Conservation (phyloP, 2,329 filamentous ascomycete species). For the Aspergillus vadensis region DNA sequence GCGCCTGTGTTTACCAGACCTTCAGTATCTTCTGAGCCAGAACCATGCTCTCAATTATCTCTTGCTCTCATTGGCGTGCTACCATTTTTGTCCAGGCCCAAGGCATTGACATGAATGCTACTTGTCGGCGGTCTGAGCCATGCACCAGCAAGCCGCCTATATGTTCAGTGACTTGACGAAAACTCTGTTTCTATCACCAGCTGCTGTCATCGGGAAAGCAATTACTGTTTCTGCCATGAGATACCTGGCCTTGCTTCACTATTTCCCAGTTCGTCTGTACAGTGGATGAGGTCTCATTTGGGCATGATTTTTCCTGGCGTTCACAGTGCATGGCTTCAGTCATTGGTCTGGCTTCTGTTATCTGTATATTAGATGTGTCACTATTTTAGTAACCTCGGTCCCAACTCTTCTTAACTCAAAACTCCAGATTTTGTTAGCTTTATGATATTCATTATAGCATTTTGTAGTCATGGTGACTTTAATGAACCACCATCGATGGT, state of each 20-base stretch:
- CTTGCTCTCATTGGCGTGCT: background rate
- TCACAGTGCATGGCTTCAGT: background rate
- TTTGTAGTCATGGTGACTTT: no score
- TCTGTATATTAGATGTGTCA: conserved; percentile 7
- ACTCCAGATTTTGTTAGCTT: no score
- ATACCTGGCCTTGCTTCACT: conserved; percentile 7
- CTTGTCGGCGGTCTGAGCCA: background rate
- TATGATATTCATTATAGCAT: no score
- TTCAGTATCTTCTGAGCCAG: background rate
- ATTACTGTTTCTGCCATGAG: conserved; percentile 8
- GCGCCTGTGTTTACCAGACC: background rate
- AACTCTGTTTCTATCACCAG: background rate
- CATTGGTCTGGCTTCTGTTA: background rate
- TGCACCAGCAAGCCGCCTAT: background rate
- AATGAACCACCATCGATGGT: no score
- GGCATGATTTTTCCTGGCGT: conserved; percentile 9
- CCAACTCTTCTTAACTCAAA: no score
- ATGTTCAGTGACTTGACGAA: conserved; percentile 3
- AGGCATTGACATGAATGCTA: background rate
- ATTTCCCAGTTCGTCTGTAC: conserved; percentile 12
- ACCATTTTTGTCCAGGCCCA: background rate
- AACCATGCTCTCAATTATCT: background rate
- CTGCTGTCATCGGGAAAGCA: conserved; percentile 8
- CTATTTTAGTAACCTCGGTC: background rate
- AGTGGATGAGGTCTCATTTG: conserved; percentile 12